Evolutionary conservation across 2,329 filamentous ascomycete genomes (phyloP).

Genomic region (Fusarium stilboides): DNA sequence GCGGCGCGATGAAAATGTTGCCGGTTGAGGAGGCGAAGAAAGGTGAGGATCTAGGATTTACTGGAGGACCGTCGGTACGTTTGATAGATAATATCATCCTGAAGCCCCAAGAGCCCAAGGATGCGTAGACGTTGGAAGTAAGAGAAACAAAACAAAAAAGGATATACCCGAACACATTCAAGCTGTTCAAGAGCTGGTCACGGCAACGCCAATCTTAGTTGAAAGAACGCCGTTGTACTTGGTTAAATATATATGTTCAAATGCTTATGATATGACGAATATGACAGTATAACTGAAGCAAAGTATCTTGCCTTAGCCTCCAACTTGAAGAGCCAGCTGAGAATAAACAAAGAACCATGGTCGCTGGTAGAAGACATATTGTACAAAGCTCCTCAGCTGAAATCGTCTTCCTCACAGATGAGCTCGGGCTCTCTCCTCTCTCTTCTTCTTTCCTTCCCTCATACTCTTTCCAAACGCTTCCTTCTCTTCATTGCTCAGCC

Average conservation of each 20-base stretch:
- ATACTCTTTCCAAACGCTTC: slow-evolving; percentile 60
- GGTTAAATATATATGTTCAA: slow-evolving; percentile 21
- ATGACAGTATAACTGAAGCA: background rate
- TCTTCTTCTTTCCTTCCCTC: slow-evolving; percentile 63
- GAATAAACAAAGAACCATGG: slow-evolving; percentile 5
- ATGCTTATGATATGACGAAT: slow-evolving; percentile 11
- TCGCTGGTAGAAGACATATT: slow-evolving; percentile 22
- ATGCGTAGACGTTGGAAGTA: slow-evolving; percentile 23
- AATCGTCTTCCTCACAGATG: slow-evolving; percentile 58
- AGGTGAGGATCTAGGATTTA: slow-evolving; percentile 82
- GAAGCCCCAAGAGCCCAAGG: slow-evolving; percentile 55
- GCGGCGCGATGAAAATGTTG: slow-evolving; percentile 91
- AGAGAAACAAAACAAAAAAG: slow-evolving; percentile 8
- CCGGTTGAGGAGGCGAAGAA: slow-evolving; percentile 79
- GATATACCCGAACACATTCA: slow-evolving; percentile 39
- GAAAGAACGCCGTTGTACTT: slow-evolving; percentile 9
- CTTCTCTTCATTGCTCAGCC: slow-evolving; percentile 67
- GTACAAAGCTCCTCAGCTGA: slow-evolving; percentile 18
- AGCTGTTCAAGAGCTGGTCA: slow-evolving; percentile 28
- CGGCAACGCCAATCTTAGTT: slow-evolving; percentile 5
- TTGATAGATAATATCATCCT: slow-evolving; percentile 95
- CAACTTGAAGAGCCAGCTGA: background rate
- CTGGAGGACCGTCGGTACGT: slow-evolving; percentile 81
- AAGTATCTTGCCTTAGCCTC: background rate
- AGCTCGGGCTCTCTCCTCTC: slow-evolving; percentile 66